phyloP scores from a whole-genome alignment of 1,284 basidiomycete genomes.

The Trichosporon coremiiforme region DNA sequence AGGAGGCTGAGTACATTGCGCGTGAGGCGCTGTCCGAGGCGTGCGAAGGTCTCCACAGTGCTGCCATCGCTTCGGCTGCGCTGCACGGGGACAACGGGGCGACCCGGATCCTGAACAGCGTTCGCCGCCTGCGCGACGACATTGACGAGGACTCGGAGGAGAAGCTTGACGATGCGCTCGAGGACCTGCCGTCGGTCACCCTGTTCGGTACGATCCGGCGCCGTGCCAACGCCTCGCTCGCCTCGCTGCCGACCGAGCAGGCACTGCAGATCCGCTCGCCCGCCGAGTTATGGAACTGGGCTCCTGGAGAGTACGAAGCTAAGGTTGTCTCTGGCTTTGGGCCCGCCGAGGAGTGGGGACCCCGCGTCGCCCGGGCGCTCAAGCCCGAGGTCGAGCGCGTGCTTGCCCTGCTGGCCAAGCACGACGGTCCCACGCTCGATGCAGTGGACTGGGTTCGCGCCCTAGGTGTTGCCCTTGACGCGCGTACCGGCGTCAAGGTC shows the following conservation, averaged over 20 bases:
- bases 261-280: conserved; percentile 40
- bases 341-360: conserved; percentile 54
- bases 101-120: conserved; percentile 33
- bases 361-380: conserved; percentile 50
- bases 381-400: conserved; percentile 53
- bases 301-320: conserved; percentile 51
- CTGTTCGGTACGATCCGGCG: conserved; percentile 50
- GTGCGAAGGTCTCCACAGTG: conserved; percentile 53
- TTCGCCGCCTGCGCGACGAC: conserved; percentile 51
- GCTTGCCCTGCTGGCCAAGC: conserved; percentile 33
- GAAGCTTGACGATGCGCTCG: conserved; percentile 55
- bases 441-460: conserved; percentile 50
- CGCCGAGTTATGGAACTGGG: conserved; percentile 51
- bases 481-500: conserved; percentile 48
- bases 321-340: conserved; percentile 54
- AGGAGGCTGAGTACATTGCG: conserved; percentile 53
- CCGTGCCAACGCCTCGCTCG: conserved; percentile 46
- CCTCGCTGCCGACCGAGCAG: conserved; percentile 27
- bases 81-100: conserved; percentile 41
- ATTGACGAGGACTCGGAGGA: conserved; percentile 48
- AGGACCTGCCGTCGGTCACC: conserved; percentile 54
- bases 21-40: conserved; percentile 56
- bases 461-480: conserved; percentile 50
- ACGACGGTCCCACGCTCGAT: conserved; percentile 30
- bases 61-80: conserved; percentile 47